Base-by-base conservation (phyloP, 352 stramenopile species). In the Pythium graminicola region DNA sequence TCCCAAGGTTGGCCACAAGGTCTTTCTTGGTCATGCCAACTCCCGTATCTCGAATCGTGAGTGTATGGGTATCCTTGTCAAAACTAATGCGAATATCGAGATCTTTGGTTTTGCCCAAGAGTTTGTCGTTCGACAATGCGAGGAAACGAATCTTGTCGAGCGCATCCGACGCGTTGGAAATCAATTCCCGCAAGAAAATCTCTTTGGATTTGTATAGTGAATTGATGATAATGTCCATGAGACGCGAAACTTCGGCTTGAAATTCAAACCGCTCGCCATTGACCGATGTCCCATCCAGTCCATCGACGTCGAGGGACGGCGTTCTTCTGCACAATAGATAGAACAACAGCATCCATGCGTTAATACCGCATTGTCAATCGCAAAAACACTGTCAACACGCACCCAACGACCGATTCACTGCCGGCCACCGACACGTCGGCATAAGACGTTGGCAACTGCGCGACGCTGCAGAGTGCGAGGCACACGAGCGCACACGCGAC, bases 121-220 rank as follows among this genome's bases (percentile, higher is more conserved):
- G 67, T 14, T 35, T 39, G 13, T 80, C 73, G 52, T 83, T 75
- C 13, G 76, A 89, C n/a, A 79, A 82, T 58, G 92, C 74, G 62
- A 91, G 53, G 66, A 99, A 97, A 47, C 97, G 89, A 29, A 99
- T 76, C 74, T 99, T 99, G 76, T 99, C 97, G 16, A 99, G 79
- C 8, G 97, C 96, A 71, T 99, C 97, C 17, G 90, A 98, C 1
- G 96, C 91, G 69, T 99, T 99, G 22, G 91, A 98, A 50, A 99
- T 97, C 13, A 99, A 77, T 70, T 99, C 97, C 35, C 95, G 84
- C 23, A 99, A 76, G 71, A 99, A 99, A 2, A 99, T 93, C 56
- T 99, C 95, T 76, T 99, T 99, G 73, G 99, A 96, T 27, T 96
- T 99, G 78, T 99, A 99, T 51, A 99, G 95, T 16, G 96, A 99